These are phyloP conservation scores for Luffa acutangula DNA, from an alignment of 306 rosid genomes.

Conservation along the genomic window DNA sequence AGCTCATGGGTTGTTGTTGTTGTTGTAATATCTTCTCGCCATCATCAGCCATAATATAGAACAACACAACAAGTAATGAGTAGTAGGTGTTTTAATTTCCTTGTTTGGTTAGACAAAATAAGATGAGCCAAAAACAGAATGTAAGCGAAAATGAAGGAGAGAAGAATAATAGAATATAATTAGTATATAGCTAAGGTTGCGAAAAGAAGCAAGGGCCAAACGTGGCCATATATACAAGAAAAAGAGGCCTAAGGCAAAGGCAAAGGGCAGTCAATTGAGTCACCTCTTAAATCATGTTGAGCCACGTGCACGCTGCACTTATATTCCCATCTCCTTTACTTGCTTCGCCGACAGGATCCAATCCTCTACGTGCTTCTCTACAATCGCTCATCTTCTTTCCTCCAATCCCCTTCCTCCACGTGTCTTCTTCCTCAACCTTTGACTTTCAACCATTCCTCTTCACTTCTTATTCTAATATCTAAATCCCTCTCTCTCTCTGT, in stretches of 20 bases:
- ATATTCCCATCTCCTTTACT: background rate
- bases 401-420: background rate
- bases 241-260: background rate
- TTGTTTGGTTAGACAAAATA: background rate
- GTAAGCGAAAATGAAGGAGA: background rate
- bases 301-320: slow-evolving; percentile 9
- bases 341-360: slow-evolving; percentile 11
- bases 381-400: background rate
- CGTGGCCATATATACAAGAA: background rate
- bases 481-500: background rate
- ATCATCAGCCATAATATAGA: background rate
- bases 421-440: background rate
- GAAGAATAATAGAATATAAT: background rate
- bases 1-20: background rate
- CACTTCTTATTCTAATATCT: background rate
- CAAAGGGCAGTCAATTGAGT: background rate
- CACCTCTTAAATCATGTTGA: slow-evolving; percentile 12
- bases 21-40: background rate
- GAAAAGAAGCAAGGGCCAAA: background rate
- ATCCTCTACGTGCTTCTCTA: background rate
- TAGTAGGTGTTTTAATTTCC: background rate
- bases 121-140: background rate
- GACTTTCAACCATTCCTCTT: background rate
- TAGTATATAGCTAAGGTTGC: background rate
- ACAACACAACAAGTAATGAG: too few relatives aligned